Base-by-base conservation (phyloP, 2,329 filamentous ascomycete genomes). In the Diplodia seriata region DNA sequence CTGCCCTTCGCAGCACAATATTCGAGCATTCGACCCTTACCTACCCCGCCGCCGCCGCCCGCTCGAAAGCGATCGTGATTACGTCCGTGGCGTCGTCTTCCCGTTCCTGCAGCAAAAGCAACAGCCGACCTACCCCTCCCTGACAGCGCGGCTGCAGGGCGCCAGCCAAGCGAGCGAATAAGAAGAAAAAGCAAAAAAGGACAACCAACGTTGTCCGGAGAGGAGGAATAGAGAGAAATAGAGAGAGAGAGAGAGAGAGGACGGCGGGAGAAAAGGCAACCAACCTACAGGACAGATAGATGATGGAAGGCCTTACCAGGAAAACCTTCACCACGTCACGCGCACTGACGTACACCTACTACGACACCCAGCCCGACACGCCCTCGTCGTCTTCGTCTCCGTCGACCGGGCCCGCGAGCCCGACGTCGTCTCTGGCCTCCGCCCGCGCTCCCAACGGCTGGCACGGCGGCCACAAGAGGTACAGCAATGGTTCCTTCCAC, bases 281-380 rank as follows among this genome's bases (percentile, higher is more conserved):
- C 8, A 33, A 33, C 7, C 33, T 11, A n/a, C 43, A 47, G 43
- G 43, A 47, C 43, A 20, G 43, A 47, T 70, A 20, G 43, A 47
- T 70, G 43, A 47, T 70, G 69, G 67, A 70, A 53, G 15, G 47
- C 14, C 54, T 70, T 36, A 67, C 55, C 43, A 57, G 43, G 67
- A 68, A 70, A 38, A 69, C 67, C 31, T 62, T 70, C 62, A 68
- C 59, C 1, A 69, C 67, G 20, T 68, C 67, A 15, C 49, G 62
- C 49, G 49, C 49, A 33, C 66, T 68, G 38, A 70, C 59, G 11
- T 72, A 71, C 67, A 40, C 61, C 33, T 71, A 70, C 66, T 55
- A 55, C 50, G 62, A 65, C 49, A 55, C 62, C 49, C 7, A 54
- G 9, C 57, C 59, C 5, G 31, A 31, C 47, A 38, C 59, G 33